Evolutionary conservation across 2,329 filamentous ascomycete genomes (phyloP).

Genomic region (Diaporthe citriasiana): DNA sequence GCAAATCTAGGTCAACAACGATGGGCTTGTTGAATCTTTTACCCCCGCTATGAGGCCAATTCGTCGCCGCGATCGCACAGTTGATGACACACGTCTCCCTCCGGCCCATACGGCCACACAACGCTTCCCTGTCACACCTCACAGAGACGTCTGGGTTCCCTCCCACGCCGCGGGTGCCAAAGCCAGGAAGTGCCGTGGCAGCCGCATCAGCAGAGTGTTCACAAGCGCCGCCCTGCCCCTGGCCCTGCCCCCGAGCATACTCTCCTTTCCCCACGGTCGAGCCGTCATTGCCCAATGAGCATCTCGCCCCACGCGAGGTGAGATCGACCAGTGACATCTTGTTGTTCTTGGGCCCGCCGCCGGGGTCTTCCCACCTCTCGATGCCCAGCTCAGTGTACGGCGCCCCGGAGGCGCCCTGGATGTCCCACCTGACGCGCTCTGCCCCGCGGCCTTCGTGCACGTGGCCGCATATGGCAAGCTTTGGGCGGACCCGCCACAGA

Average conservation of each 20-base stretch:
- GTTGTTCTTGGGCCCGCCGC: conserved; percentile 63
- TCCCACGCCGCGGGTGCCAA: conserved; percentile 56
- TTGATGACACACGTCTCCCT: conserved; percentile 85
- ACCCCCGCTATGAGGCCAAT: conserved; percentile 72
- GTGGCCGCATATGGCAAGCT: conserved; percentile 78
- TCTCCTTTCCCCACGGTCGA: conserved; percentile 36
- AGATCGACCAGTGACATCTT: conserved; percentile 76
- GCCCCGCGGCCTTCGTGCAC: conserved; percentile 78
- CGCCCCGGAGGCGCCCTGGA: conserved; percentile 53
- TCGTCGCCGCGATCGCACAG: conserved; percentile 79
- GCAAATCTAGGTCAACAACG: conserved; percentile 85
- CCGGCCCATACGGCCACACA: conserved; percentile 60
- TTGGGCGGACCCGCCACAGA: conserved; percentile 73
- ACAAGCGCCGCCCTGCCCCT: neutral
- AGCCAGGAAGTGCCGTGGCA: conserved; percentile 45
- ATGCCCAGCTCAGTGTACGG: conserved; percentile 60
- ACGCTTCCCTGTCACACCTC: conserved; percentile 57
- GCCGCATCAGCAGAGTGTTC: conserved; percentile 4
- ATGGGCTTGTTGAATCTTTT: conserved; percentile 83
- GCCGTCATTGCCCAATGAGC: conserved; percentile 64
- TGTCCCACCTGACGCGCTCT: conserved; percentile 73
- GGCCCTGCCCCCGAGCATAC: neutral
- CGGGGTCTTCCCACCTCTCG: conserved; percentile 71
- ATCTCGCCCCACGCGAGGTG: conserved; percentile 58
- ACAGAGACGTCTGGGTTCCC: conserved; percentile 55